These are phyloP conservation scores for Collybia mongolica DNA, from an alignment of 768 basidiomycete species.

Conservation along the genomic window DNA sequence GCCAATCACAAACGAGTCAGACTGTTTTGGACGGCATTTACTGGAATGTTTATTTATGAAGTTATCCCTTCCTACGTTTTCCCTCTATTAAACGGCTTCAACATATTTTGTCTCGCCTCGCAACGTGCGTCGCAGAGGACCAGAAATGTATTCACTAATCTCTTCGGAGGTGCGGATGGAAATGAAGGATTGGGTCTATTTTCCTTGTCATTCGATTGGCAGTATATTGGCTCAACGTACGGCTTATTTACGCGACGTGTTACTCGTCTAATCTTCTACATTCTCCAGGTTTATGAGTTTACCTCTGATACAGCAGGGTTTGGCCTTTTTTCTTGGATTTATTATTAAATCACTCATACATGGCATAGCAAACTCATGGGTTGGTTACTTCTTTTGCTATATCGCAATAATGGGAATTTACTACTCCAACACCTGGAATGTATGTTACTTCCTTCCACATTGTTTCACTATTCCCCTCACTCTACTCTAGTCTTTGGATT, in stretches of 20 bases:
- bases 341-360: not conserved
- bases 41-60: conserved; percentile 53
- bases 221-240: conserved; percentile 52
- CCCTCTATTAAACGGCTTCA: conserved; percentile 61
- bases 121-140: conserved; percentile 43
- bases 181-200: conserved; percentile 69
- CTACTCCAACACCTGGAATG: conserved; percentile 64
- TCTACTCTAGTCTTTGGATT: conserved; percentile 40
- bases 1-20: conserved; percentile 47
- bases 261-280: not conserved
- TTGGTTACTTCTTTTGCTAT: conserved; percentile 54
- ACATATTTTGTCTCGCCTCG: conserved; percentile 58
- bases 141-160: conserved; percentile 51
- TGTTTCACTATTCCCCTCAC: not conserved
- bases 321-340: not conserved
- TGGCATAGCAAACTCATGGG: conserved; percentile 51
- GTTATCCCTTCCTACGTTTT: conserved; percentile 58
- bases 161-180: conserved; percentile 66
- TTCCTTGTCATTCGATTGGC: conserved; percentile 68
- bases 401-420: conserved; percentile 53
- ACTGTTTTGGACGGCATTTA: conserved; percentile 51
- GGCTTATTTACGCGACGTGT: conserved; percentile 5
- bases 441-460: conserved; percentile 25
- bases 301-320: conserved; percentile 57
- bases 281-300: conserved; percentile 43